phyloP scores from a whole-genome alignment of 495 filamentous ascomycete genomes.

The Gamarada debralockiae region DNA sequence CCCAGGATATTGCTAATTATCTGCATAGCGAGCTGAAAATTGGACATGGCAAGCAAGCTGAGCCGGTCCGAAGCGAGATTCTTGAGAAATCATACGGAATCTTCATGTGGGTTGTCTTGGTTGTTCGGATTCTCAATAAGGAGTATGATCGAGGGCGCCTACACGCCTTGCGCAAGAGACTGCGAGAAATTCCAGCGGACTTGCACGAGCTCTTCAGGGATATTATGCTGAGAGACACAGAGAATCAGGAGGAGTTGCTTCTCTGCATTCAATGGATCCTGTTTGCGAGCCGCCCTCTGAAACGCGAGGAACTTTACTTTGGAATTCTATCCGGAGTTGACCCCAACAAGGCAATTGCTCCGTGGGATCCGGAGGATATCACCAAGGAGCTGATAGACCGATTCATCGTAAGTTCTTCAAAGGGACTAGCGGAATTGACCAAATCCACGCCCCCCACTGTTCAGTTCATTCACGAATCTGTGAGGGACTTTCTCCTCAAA shows the following conservation, averaged over 20 bases:
- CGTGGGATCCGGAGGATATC: slow-evolving; percentile 19
- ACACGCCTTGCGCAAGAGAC: background rate
- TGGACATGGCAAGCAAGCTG: slow-evolving; percentile 4
- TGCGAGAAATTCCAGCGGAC: slow-evolving; percentile 15
- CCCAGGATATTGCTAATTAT: slow-evolving; percentile 23
- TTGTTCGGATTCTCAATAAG: slow-evolving; percentile 1
- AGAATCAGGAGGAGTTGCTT: background rate
- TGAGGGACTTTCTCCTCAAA: slow-evolving; percentile 33
- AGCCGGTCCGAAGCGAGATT: slow-evolving; percentile 18
- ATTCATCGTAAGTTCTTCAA: slow-evolving; percentile 23
- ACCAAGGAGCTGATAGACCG: slow-evolving; percentile 20
- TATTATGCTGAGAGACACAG: background rate
- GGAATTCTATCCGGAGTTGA: slow-evolving; percentile 21
- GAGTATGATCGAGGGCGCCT: background rate
- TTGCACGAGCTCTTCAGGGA: slow-evolving; percentile 25
- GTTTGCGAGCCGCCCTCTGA: slow-evolving; percentile 23
- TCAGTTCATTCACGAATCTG: slow-evolving; percentile 38
- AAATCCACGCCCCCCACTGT: slow-evolving; percentile 16
- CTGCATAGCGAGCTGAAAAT: slow-evolving; percentile 11
- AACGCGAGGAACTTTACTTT: slow-evolving; percentile 25
- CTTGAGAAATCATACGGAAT: slow-evolving; percentile 19
- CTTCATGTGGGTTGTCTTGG: slow-evolving; percentile 24
- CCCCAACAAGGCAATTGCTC: slow-evolving; percentile 12
- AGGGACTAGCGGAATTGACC: slow-evolving; percentile 29
- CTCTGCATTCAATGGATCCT: slow-evolving; percentile 31